phyloP scores from a whole-genome alignment of 2,329 filamentous ascomycete genomes.

The Alternaria metachromatica region DNA sequence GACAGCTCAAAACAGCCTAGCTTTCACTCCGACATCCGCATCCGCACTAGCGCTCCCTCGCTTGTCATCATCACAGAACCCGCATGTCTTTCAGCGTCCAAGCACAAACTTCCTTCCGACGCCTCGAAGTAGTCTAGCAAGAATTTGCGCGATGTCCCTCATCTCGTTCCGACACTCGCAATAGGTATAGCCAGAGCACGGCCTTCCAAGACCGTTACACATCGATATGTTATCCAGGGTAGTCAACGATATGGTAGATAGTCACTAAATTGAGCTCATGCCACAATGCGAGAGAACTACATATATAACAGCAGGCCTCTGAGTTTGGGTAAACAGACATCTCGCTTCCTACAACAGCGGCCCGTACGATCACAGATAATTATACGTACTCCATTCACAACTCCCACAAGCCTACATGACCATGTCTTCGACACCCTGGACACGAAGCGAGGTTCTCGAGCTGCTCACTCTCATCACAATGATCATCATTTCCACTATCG shows the following conservation, averaged over 20 bases:
- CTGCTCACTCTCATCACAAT: background rate
- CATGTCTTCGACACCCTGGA: background rate
- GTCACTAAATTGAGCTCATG: fast-evolving
- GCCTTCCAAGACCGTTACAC: background rate
- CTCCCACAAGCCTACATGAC: background rate
- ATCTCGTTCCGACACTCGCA: background rate
- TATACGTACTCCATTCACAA: background rate
- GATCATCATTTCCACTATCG: background rate
- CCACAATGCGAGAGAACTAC: fast-evolving
- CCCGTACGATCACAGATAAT: background rate
- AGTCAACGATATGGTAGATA: background rate
- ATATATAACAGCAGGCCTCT: background rate
- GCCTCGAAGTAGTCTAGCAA: background rate
- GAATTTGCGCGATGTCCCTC: background rate
- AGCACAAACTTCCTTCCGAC: background rate
- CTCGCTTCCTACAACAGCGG: background rate
- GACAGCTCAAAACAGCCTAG: background rate
- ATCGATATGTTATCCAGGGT: background rate
- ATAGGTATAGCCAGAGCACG: background rate
- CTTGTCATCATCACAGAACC: background rate
- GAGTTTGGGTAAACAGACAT: background rate
- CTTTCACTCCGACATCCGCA: background rate
- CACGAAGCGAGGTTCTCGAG: background rate
- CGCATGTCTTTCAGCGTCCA: no score
- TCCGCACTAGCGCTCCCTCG: background rate